Conservation (phyloP, 257 asterid genomes). For the Orobanche coerulescens region DNA sequence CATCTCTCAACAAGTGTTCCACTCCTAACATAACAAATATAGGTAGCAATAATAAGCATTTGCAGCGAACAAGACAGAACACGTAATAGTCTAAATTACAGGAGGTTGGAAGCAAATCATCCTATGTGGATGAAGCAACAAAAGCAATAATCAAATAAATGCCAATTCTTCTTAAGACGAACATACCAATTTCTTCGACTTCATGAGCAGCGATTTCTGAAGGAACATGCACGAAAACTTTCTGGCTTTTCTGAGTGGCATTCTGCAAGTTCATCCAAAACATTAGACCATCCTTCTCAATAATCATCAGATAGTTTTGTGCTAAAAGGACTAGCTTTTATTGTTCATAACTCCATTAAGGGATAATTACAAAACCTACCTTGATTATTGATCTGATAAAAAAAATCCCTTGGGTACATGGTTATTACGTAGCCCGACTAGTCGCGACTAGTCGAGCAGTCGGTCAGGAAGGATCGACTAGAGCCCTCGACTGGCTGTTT, state of each 20-base stretch:
- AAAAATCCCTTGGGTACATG: no score
- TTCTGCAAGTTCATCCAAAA: constrained; percentile 32
- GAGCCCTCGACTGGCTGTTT: no score
- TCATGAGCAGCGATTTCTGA: constrained; percentile 99
- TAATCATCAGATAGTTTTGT: constrained; percentile 7
- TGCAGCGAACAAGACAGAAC: no score
- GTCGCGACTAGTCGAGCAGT: no score
- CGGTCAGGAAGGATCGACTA: no score
- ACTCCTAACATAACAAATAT: constrained; percentile 52
- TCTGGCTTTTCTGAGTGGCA: constrained; percentile 96
- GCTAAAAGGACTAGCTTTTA: not conserved
- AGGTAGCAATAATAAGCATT: constrained; percentile 8
- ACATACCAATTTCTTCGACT: constrained; percentile 92
- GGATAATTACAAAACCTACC: no score
- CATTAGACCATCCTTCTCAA: no score
- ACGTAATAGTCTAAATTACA: constrained; percentile 23
- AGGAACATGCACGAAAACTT: constrained; percentile 88
- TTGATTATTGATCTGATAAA: no score
- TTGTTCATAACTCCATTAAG: no score
- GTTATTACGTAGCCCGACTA: no score
- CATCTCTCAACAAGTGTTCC: constrained; percentile 94
- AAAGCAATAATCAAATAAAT: not conserved
- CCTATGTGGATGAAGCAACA: not conserved
- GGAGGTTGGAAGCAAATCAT: not conserved
- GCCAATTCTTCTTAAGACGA: not conserved